Base-by-base conservation (phyloP, 306 rosid genomes). In the Ormosia semicastrata region DNA sequence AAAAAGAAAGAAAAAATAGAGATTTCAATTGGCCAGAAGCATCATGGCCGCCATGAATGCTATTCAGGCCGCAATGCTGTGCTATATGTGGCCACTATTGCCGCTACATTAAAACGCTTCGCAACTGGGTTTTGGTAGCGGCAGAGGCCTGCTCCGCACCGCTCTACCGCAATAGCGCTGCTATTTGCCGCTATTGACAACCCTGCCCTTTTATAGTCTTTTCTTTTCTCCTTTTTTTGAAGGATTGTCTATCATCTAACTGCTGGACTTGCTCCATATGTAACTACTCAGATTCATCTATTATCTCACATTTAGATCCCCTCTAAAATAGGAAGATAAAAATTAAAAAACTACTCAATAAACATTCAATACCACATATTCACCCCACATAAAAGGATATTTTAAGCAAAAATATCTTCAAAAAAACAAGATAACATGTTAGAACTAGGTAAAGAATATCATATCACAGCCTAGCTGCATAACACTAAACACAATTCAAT, bases 391-490 rank as follows among this genome's bases (percentile, higher is more conserved):
- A n/a, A 67, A 63, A 37, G 57, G 39, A 47, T 57, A 40, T 5
- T 65, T 68, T 18, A 17, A 74, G 5, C 52, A 11, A 75, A 46
- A 63, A 18, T 17, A 8, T 32, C 69, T 65, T 65, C 9, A 24
- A 72, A 66, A 66, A 66, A 1, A 29, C 29, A 84, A 3, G 54
- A 78, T 30, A 54, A 73, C 34, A 58, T 4, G 8, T 54, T 29
- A 78, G 73, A 67, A 78, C 56, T 44, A 41, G 52, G 40, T 29
- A 49, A 69, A 58, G 30, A 64, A 72, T 74, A 52, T 6, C 40
- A 76, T 17, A 58, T 40, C 15, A 50, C 44, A 84, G 30, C 68
- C 41, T 40, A 78, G 62, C 73, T 30, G 15, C 68, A 57, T 60
- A 39, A 75, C 40, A 66, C 14, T 30, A n/a, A 60, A 37, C 33